These are phyloP conservation scores for Blastocystis sp. DNA, from an alignment of 352 stramenopile species.

Conservation along the genomic window DNA sequence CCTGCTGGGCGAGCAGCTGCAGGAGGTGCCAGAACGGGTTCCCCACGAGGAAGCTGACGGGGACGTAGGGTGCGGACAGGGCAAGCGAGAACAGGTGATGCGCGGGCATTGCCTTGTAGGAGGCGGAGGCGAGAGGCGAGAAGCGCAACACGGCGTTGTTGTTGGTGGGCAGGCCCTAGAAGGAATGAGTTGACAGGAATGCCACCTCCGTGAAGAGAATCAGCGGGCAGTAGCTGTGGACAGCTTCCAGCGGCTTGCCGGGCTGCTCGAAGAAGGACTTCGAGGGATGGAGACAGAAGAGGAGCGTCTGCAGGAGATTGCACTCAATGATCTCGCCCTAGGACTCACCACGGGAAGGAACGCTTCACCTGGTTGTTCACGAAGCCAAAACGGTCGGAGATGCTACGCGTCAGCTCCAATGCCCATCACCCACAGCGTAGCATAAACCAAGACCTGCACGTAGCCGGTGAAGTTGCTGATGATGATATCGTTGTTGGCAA, in stretches of 20 bases:
- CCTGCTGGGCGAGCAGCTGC: not conserved
- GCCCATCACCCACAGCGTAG: not conserved
- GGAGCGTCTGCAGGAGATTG: not conserved
- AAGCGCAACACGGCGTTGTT: conserved; percentile 17
- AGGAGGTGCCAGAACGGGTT: not conserved
- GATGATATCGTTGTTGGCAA: conserved; percentile 23
- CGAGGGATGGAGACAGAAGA: not conserved
- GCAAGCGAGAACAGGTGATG: not conserved
- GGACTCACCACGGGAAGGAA: not conserved
- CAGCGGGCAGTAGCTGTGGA: not conserved
- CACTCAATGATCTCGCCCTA: conserved; percentile 40
- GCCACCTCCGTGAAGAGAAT: conserved; percentile 33
- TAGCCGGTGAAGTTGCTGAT: conserved; percentile 61
- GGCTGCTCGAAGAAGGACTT: not conserved
- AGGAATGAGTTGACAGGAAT: not conserved
- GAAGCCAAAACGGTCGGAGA: conserved; percentile 42
- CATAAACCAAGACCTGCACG: conserved; percentile 48
- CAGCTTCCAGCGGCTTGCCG: not conserved
- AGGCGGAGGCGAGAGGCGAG: not conserved
- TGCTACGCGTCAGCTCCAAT: not conserved
- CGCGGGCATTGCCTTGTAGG: not conserved
- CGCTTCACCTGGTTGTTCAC: conserved; percentile 31
- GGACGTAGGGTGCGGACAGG: not conserved
- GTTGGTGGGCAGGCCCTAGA: conserved; percentile 11
- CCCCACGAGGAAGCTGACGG: conserved; percentile 11